phyloP scores from a whole-genome alignment of 805 yeast species.

The Ogataea dorogensis region DNA sequence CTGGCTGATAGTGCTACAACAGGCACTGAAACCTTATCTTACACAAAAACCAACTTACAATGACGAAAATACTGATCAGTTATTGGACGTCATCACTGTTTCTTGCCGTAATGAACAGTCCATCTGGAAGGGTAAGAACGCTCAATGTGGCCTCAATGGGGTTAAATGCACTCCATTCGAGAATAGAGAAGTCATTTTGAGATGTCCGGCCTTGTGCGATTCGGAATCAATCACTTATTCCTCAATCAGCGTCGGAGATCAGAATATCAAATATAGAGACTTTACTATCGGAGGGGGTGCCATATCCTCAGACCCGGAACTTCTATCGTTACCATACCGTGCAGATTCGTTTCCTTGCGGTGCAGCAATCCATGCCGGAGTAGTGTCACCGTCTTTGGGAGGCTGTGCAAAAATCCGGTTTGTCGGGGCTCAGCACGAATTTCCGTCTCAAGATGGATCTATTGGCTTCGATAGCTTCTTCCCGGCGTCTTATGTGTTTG shows the following conservation, averaged over 20 bases:
- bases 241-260: constrained; percentile 69
- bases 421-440: constrained; percentile 50
- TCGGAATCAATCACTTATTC: constrained; percentile 74
- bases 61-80: constrained; percentile 13
- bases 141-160: constrained; percentile 72
- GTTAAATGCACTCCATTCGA: constrained; percentile 51
- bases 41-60: constrained; percentile 39
- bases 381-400: constrained; percentile 69
- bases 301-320: constrained; percentile 17
- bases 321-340: constrained; percentile 65
- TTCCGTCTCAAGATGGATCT: constrained; percentile 51
- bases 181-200: constrained; percentile 48
- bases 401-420: constrained; percentile 71
- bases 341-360: constrained; percentile 90
- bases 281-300: constrained; percentile 78
- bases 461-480: constrained; percentile 68
- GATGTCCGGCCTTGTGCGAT: constrained; percentile 90
- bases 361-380: constrained; percentile 85
- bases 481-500: constrained; percentile 70
- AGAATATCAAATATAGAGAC: constrained; percentile 65
- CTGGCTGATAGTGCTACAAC: constrained; percentile 45
- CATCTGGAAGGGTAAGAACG: constrained; percentile 76
- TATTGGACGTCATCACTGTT: constrained; percentile 39
- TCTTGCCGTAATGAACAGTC: constrained; percentile 46
- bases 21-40: constrained; percentile 45